Evolutionary conservation across 495 filamentous ascomycete genomes (phyloP), one percentile per base, ranked within the genome.

Genomic region (Physcia stellaris): DNA sequence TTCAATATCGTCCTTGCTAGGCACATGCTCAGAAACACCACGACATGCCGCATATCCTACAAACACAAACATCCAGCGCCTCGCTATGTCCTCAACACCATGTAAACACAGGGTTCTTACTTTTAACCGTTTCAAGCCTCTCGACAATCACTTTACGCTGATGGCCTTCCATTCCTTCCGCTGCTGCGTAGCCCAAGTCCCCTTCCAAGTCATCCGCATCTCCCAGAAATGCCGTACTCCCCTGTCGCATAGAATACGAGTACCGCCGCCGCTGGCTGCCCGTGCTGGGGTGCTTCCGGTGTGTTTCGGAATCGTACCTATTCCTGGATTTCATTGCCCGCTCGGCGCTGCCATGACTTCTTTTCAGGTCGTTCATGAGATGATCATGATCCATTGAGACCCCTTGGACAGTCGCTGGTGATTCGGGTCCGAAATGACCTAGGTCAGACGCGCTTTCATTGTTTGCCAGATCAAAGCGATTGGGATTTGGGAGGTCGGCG

Each of bases 71-170:
- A n/a, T 34, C 7, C 32, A 34, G 7, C 32, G 28, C 33, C 37
- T 2, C 29, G 47, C 38, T 13, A 28, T 28, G 26, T 13, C 26
- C 7, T 70, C 63, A 95, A 70, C 92, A 98, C 85, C 90, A 98
- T 27, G 83, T 94, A 60, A 98, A 98, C 11, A 98, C 84, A 12
- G 90, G 90, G 56, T 92, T 90, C 58, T 79, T 83, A 57, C 75
- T 80, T 66, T 95, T 96, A 22, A 98, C 88, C 34, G 86, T 80
- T 64, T 96, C 90, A 37, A 98, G 54, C 49, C 90, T 64, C 64
- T 98, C 90, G 27, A 96, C 88, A 66, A 96, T 96, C 28, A 98
- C 92, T 59, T 86, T 87, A 42, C 86, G 71, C 56, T 79, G 73
- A 39, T 82, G 80, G 2, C 83, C 81, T 55, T 94, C 86, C 79